These are phyloP conservation scores for Monosporozyma yasuniensis DNA, from an alignment of 805 yeast genomes.

Conservation along the genomic window DNA sequence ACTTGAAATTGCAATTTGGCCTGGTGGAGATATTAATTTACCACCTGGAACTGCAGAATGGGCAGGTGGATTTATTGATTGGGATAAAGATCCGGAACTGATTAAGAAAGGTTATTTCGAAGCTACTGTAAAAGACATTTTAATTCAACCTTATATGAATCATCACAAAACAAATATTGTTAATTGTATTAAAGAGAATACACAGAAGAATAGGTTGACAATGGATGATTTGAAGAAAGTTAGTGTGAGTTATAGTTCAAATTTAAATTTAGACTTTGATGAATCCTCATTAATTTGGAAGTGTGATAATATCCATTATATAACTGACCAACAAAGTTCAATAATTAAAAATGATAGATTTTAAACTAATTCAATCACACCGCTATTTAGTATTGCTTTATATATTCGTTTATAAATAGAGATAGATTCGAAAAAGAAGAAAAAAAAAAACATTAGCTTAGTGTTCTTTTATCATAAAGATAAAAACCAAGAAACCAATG, in stretches of 20 bases:
- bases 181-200: background rate
- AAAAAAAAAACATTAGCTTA: too few species aligned
- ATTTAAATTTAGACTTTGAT: slow-evolving; percentile 5
- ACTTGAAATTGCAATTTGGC: slow-evolving; percentile 71
- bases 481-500: too few species aligned
- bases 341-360: background rate
- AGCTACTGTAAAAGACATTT: slow-evolving; percentile 48
- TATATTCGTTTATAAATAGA: too few species aligned
- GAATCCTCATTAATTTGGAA: slow-evolving; percentile 12
- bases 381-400: too few species aligned
- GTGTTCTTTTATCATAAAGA: too few species aligned
- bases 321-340: background rate
- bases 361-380: background rate
- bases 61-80: slow-evolving; percentile 85
- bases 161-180: background rate
- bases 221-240: slow-evolving; percentile 3
- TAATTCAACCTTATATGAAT: slow-evolving; percentile 45
- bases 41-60: slow-evolving; percentile 63
- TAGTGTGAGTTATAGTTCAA: slow-evolving; percentile 6
- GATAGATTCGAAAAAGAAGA: too few species aligned
- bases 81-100: slow-evolving; percentile 67
- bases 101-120: slow-evolving; percentile 65
- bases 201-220: background rate
- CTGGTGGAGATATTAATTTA: slow-evolving; percentile 51
- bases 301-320: slow-evolving; percentile 13